Conservation (phyloP, 2,329 filamentous ascomycete genomes). For the Penicillium sp. region DNA sequence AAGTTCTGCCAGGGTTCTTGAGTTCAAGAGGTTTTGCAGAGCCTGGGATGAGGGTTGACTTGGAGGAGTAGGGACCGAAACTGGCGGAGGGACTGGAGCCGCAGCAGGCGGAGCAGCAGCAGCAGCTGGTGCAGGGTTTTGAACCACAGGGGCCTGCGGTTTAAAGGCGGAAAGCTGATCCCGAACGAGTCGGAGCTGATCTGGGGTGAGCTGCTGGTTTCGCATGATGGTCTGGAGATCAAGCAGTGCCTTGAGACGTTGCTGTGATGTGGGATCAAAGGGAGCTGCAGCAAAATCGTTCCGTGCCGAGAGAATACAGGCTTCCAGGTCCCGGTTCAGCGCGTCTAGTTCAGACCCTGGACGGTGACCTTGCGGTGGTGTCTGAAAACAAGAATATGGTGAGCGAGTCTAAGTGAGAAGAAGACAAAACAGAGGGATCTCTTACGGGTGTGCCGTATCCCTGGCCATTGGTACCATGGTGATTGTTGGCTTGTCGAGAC, state of each 20-base stretch:
- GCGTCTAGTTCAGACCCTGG: slow-evolving; percentile 63
- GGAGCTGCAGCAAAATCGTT: slow-evolving; percentile 75
- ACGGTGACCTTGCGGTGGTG: slow-evolving; percentile 40
- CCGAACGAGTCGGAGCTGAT: slow-evolving; percentile 82
- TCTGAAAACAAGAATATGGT: slow-evolving; percentile 23
- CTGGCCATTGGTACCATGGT: slow-evolving; percentile 37
- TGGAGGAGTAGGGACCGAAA: slow-evolving; percentile 48
- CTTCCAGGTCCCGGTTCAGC: slow-evolving; percentile 81
- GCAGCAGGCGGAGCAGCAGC: slow-evolving; percentile 27
- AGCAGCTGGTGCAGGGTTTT: slow-evolving; percentile 18
- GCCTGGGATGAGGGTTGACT: slow-evolving; percentile 41
- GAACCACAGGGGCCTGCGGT: slow-evolving; percentile 32
- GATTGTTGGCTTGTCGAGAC: slow-evolving; percentile 40
- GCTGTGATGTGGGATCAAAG: slow-evolving; percentile 74
- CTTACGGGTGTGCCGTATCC: slow-evolving; percentile 24
- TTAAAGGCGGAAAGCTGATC: slow-evolving; percentile 79
- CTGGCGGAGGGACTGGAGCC: slow-evolving; percentile 32
- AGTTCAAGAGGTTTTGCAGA: slow-evolving; percentile 46
- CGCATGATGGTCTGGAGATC: slow-evolving; percentile 82
- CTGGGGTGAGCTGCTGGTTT: slow-evolving; percentile 74
- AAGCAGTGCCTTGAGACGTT: slow-evolving; percentile 79
- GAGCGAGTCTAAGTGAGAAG: slow-evolving; percentile 16
- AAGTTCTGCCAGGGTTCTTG: slow-evolving; percentile 49
- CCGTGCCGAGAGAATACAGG: slow-evolving; percentile 73
- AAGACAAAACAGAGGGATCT: neutral